A percentile compares a stretch with the other conserved stretches of the same genome.
Evolutionary conservation across 192 early-diverging fungal genomes (phyloP).

Genomic region (Backusella psychrophila): DNA sequence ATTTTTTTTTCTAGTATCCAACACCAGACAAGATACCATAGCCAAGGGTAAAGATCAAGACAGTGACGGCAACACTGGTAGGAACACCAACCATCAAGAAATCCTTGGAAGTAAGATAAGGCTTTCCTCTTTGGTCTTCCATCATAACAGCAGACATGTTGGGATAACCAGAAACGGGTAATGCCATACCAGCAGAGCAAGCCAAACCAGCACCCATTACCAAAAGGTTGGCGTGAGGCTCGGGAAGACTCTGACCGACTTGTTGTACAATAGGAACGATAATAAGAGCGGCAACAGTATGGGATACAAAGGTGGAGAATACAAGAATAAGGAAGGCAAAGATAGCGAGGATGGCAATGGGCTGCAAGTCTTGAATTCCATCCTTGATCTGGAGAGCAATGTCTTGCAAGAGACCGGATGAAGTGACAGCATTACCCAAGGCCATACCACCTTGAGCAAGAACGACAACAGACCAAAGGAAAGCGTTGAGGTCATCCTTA

Average conservation of each 20-base stretch:
- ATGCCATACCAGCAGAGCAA: conserved; percentile 38
- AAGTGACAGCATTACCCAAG: conserved; percentile 72
- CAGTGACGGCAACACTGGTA: conserved; percentile 52
- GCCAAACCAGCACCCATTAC: conserved; percentile 68
- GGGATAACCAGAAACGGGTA: conserved; percentile 76
- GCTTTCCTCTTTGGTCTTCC: conserved; percentile 64
- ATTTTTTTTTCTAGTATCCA: conserved; percentile 22
- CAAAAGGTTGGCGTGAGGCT: conserved; percentile 64
- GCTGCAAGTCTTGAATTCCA: conserved; percentile 46
- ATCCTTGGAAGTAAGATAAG: conserved; percentile 62
- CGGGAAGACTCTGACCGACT: conserved; percentile 61
- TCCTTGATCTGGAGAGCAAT: conserved; percentile 60
- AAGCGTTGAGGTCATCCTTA: conserved; percentile 77
- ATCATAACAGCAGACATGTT: conserved; percentile 76
- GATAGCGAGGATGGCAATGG: conserved; percentile 57
- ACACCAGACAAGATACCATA: conserved; percentile 56
- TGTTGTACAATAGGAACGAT: conserved; percentile 73
- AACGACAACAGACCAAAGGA: conserved; percentile 56
- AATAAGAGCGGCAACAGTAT: conserved; percentile 79
- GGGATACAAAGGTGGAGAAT: conserved; percentile 73
- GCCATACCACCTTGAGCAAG: conserved; percentile 81
- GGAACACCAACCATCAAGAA: conserved; percentile 67
- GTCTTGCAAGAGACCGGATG: conserved; percentile 61
- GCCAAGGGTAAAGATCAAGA: conserved; percentile 56
- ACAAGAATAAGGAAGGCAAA: conserved; percentile 64